Percentiles rank a stretch among this genome's conserved stretches.
phyloP scores from a whole-genome alignment of 179 eudicot genomes.

The Spergularia azorica region DNA sequence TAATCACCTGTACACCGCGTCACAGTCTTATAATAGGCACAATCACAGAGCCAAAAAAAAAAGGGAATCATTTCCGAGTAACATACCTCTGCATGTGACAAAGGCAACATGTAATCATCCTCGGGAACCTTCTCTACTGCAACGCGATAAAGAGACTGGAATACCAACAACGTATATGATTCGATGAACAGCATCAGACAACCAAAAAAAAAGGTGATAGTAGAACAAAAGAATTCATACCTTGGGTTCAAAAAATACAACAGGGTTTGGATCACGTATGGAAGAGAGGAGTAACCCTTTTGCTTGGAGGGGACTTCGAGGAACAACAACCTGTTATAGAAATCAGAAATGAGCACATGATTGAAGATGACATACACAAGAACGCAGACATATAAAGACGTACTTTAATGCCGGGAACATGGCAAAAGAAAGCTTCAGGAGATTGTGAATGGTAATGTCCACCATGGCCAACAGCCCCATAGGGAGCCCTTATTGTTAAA shows the following conservation, averaged over 20 bases:
- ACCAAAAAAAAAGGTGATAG: neutral
- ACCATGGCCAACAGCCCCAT: slow-evolving; percentile 99
- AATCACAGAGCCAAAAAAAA: neutral
- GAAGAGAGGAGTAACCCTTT: slow-evolving; percentile 82
- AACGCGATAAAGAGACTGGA: slow-evolving; percentile 89
- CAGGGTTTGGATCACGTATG: slow-evolving; percentile 97
- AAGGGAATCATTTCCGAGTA: neutral
- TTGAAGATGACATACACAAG: neutral
- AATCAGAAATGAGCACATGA: neutral
- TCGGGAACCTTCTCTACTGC: slow-evolving; percentile 97
- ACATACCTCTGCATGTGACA: slow-evolving; percentile 91
- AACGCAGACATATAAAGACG: slow-evolving; percentile 1
- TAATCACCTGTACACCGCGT: slow-evolving; percentile 53
- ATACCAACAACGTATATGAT: slow-evolving; percentile 18
- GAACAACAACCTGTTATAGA: slow-evolving; percentile 73
- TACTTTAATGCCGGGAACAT: slow-evolving; percentile 99
- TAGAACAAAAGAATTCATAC: slow-evolving; percentile 33
- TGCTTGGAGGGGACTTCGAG: slow-evolving; percentile 93
- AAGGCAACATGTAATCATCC: slow-evolving; percentile 86
- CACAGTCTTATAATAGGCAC: slow-evolving; percentile 22
- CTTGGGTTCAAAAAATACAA: slow-evolving; percentile 98
- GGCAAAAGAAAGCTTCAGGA: slow-evolving; percentile 99
- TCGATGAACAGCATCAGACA: neutral
- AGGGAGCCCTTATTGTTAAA: slow-evolving; percentile 93
- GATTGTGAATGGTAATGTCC: slow-evolving; percentile 99